Evolutionary conservation across 2,329 filamentous ascomycete species (phyloP).

Genomic region (Aspergillus caelatus): DNA sequence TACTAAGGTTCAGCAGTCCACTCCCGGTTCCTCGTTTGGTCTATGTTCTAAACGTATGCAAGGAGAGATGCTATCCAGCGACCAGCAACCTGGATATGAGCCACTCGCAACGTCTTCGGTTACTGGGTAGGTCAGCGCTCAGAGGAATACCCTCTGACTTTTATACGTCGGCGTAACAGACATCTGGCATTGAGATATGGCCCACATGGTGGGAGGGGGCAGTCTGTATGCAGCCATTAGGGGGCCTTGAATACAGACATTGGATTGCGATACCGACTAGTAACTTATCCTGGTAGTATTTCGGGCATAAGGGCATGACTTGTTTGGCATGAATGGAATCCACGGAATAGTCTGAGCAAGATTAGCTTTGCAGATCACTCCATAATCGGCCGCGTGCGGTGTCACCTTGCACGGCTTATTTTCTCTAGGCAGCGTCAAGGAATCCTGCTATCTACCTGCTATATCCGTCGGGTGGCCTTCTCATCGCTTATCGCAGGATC

Average conservation of each 20-base stretch:
- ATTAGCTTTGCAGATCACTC: neutral
- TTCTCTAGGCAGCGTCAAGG: neutral
- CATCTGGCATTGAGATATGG: neutral
- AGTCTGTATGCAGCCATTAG: neutral
- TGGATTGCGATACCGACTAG: neutral
- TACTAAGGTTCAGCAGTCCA: neutral
- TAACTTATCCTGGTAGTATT: conserved; percentile 12
- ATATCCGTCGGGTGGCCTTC: neutral
- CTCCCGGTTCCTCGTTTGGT: neutral
- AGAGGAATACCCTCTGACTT: conserved; percentile 1
- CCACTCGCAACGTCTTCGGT: neutral
- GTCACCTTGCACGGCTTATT: neutral
- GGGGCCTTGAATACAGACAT: neutral
- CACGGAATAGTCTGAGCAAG: neutral
- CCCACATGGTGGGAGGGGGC: conserved; percentile 10
- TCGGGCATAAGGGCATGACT: neutral
- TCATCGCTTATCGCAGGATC: conserved; percentile 2
- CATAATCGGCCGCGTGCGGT: neutral
- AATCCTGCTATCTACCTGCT: neutral
- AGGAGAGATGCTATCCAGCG: neutral
- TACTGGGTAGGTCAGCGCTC: neutral
- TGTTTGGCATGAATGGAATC: neutral
- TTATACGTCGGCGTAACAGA: neutral
- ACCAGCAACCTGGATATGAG: neutral
- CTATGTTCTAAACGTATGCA: neutral